phyloP scores from a whole-genome alignment of 345 rosid species.

The Mallotus nudiflorus region DNA sequence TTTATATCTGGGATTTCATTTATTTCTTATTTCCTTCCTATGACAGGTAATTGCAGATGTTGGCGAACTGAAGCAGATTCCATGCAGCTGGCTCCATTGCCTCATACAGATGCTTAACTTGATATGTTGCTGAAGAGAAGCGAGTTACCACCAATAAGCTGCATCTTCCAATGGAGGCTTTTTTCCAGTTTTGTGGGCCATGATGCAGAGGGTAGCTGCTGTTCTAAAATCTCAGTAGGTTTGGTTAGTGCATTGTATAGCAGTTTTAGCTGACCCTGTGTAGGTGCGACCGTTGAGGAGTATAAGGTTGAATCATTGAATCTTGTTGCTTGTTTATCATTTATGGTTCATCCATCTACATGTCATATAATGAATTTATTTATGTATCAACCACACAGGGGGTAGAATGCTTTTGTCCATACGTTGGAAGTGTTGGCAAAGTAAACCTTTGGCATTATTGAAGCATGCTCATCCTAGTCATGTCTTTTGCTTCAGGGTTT shows the following conservation, averaged over 20 bases:
- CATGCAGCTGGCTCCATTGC: slow-evolving; percentile 3
- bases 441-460: slow-evolving; percentile 1
- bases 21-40: not conserved
- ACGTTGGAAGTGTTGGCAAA: not conserved
- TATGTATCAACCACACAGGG: not conserved
- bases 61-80: slow-evolving; percentile 4
- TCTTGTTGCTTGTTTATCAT: slow-evolving; percentile 16
- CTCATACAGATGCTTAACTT: slow-evolving; percentile 5
- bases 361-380: not conserved
- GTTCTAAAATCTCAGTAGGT: slow-evolving; percentile 7
- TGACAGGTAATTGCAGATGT: slow-evolving; percentile 22
- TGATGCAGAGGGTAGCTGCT: slow-evolving; percentile 12
- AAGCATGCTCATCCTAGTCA: not conserved
- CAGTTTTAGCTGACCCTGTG: slow-evolving; percentile 21
- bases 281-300: slow-evolving; percentile 10
- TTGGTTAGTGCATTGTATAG: slow-evolving; percentile 25
- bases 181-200: not conserved
- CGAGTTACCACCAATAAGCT: too few relatives aligned
- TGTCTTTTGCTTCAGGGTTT: too few relatives aligned
- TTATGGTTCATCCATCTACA: slow-evolving; percentile 2
- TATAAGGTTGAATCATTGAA: slow-evolving; percentile 15
- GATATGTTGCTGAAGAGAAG: too few relatives aligned
- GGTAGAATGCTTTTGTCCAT: too few relatives aligned
- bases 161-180: slow-evolving; percentile 5
- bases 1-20: not conserved